Base-by-base conservation (phyloP, 140 eudicot genomes). In the Oenanthe javanica region DNA sequence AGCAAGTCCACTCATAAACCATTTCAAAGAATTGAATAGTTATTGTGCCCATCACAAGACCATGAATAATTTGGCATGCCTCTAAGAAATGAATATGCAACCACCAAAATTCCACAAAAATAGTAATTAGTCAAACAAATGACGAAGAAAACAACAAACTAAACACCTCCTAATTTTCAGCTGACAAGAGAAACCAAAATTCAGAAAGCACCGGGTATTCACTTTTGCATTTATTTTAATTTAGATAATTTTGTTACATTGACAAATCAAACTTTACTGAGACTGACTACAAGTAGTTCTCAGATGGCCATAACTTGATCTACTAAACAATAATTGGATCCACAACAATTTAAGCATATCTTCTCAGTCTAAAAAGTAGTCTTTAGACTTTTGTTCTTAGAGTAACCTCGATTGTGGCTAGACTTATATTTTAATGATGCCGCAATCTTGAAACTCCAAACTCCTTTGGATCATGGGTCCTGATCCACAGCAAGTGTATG, bases 221-320 rank as follows among this genome's bases (percentile, higher is more conserved):
- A 14, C 3, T 72, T 18, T 42, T 72, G 76, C 51, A 72, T 72
- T 7, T 6, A 72, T 31, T 18, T 14, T 8, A 9, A 72, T 72
- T 46, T 0, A 40, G 23, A 46, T 16, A 40, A 43, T 72, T 42
- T 18, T 72, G 25, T 27, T 40, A 38, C 49, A 31, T 31, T 31
- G 31, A 31, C 31, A 31, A 31, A 31, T 31, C 31, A 31, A 31
- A 31, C 31, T 31, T 31, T 31, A 31, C 31, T 6, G 4, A 15
- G 76, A 42, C 51, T 6, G 7, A 72, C 47, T 19, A 72, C 46
- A 72, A 21, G 46, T 72, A 46, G 13, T 72, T 69, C 23, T 69
- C 76, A 72, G 76, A 72, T 13, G 50, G 51, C 76, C 51, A 18
- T 42, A 19, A 72, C 46, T 23, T 72, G 76, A 40, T 72, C 19